A percentile compares a stretch with the other conserved stretches of the same genome.
These are phyloP conservation scores for Talaromyces sp. DNA, from an alignment of 2,329 filamentous ascomycete genomes.

Conservation along the genomic window DNA sequence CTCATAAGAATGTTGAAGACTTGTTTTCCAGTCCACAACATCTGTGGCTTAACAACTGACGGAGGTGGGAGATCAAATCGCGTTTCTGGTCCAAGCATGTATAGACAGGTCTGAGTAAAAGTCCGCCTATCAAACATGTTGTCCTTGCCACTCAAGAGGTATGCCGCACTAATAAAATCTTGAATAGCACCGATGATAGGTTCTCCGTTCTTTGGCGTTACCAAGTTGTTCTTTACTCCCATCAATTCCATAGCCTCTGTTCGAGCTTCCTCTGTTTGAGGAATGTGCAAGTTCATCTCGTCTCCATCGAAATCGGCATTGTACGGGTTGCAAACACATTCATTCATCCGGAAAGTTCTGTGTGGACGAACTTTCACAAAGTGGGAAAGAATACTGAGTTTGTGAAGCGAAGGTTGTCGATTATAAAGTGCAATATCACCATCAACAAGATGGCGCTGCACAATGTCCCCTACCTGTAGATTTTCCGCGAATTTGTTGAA, in stretches of 20 bases:
- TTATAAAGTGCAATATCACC: constrained; percentile 97
- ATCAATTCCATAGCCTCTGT: constrained; percentile 94
- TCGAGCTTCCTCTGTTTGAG: constrained; percentile 93
- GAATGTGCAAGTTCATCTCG: constrained; percentile 98
- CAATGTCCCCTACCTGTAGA: constrained; percentile 76
- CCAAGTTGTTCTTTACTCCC: constrained; percentile 95
- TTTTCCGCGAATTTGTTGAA: constrained; percentile 66
- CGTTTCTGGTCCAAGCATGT: constrained; percentile 81
- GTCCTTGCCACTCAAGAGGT: constrained; percentile 86
- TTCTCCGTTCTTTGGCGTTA: constrained; percentile 94
- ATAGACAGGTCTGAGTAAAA: constrained; percentile 85
- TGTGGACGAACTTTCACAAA: constrained; percentile 88
- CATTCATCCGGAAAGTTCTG: constrained; percentile 93
- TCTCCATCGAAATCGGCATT: constrained; percentile 99
- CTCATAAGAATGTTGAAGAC: constrained; percentile 89
- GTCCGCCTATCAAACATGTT: constrained; percentile 84
- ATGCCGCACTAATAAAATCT: constrained; percentile 96
- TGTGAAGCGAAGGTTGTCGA: constrained; percentile 93
- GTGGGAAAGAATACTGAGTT: constrained; percentile 97
- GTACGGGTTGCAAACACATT: constrained; percentile 97
- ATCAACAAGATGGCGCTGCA: constrained; percentile 92
- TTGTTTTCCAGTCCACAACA: constrained; percentile 95
- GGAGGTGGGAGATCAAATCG: constrained; percentile 82
- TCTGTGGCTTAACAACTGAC: constrained; percentile 76
- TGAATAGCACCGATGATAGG: constrained; percentile 99